Percentiles rank a stretch among this genome's conserved stretches.
phyloP scores from a whole-genome alignment of 805 yeast genomes.

The Kregervanrija pseudodelftensis region DNA sequence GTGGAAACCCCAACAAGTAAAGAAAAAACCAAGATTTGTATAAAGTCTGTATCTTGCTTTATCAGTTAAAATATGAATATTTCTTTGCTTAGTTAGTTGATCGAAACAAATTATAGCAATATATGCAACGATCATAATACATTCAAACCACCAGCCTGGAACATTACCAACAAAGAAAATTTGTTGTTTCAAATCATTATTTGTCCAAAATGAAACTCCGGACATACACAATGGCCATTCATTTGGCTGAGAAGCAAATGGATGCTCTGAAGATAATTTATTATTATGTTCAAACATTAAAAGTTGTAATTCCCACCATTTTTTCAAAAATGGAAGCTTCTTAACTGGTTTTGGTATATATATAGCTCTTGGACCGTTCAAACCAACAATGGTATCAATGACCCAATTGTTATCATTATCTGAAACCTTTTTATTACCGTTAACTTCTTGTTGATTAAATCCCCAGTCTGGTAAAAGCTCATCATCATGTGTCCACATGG shows the following conservation, averaged over 20 bases:
- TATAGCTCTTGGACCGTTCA: conserved; percentile 56
- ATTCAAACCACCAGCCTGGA: conserved; percentile 85
- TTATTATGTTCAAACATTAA: conserved; percentile 92
- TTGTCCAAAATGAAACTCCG: conserved; percentile 97
- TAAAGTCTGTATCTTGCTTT: conserved; percentile 65
- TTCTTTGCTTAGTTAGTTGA: conserved; percentile 71
- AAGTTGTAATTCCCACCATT: conserved; percentile 85
- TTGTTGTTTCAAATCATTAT: conserved; percentile 55
- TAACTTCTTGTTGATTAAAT: conserved; percentile 82
- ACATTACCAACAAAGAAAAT: conserved; percentile 88
- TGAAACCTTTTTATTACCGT: conserved; percentile 79
- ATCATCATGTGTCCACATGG: conserved; percentile 90
- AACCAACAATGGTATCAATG: conserved; percentile 59
- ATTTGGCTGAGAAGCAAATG: conserved; percentile 88
- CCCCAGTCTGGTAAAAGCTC: conserved; percentile 92
- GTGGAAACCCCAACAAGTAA: conserved; percentile 83
- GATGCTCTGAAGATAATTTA: conserved; percentile 79
- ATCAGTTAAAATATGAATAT: conserved; percentile 47
- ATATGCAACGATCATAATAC: conserved; percentile 53
- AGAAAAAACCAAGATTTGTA: conserved; percentile 75
- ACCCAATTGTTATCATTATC: conserved; percentile 70
- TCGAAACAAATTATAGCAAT: conserved; percentile 64
- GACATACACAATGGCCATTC: conserved; percentile 85
- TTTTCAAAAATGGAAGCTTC: conserved; percentile 64
- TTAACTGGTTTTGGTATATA: conserved; percentile 60